A percentile compares a stretch with the other conserved stretches of the same genome.
Evolutionary conservation across 768 basidiomycete species (phyloP).

Genomic region (Coprinopsis marcescibilis): DNA sequence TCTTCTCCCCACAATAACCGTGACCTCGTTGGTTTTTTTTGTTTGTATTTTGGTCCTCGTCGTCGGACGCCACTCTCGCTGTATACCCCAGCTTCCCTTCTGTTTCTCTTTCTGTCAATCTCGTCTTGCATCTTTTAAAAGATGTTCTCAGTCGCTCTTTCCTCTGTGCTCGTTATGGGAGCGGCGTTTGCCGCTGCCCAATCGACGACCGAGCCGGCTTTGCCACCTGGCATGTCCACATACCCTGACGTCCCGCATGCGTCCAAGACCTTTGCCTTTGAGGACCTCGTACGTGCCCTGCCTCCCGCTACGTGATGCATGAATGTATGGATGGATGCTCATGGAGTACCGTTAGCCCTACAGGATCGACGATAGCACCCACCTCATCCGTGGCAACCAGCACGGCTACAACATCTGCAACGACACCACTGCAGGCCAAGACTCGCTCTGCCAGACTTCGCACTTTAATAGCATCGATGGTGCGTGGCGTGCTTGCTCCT

Average conservation of each 20-base stretch:
- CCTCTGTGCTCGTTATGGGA: not conserved
- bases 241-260: constrained; percentile 37
- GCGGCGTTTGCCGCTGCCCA: constrained; percentile 1
- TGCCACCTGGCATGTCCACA: constrained; percentile 22
- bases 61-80: too few relatives aligned
- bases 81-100: not conserved
- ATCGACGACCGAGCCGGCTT: not conserved
- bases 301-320: too few relatives aligned
- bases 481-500: constrained; percentile 15
- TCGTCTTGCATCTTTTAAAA: too few relatives aligned
- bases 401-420: constrained; percentile 60
- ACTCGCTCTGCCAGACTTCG: constrained; percentile 53
- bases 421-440: constrained; percentile 49
- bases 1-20: too few relatives aligned
- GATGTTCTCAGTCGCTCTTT: constrained; percentile 5
- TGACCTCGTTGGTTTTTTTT: too few relatives aligned
- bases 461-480: constrained; percentile 40
- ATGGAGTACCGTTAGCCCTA: constrained; percentile 13
- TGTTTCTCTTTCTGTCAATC: not conserved
- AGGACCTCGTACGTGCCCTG: constrained; percentile 6
- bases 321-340: too few relatives aligned
- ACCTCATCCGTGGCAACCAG: constrained; percentile 33
- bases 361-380: constrained; percentile 7
- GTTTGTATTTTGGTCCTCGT: too few relatives aligned
- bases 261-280: constrained; percentile 21